Percentiles rank a stretch among this genome's conserved stretches.
These are phyloP conservation scores for Rosa lucieae DNA, from an alignment of 306 rosid genomes.

Conservation along the genomic window DNA sequence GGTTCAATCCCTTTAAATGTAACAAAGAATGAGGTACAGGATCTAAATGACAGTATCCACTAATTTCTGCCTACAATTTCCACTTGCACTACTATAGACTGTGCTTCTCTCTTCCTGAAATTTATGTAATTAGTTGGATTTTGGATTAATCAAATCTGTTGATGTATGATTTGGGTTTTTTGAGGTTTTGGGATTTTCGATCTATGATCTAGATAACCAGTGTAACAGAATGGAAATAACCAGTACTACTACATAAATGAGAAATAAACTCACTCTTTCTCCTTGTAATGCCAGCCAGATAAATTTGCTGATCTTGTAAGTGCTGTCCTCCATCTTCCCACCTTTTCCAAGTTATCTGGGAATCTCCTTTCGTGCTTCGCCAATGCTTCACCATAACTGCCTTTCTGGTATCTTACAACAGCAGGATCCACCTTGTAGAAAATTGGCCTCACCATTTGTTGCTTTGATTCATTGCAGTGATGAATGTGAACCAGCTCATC, in stretches of 20 bases:
- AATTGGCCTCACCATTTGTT: constrained; percentile 10
- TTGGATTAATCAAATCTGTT: too few species aligned
- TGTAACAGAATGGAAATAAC: too few species aligned
- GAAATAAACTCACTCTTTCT: neutral
- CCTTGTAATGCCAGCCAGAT: neutral
- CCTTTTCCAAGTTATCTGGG: neutral
- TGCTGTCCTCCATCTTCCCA: neutral
- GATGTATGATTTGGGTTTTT: too few species aligned
- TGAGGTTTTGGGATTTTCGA: too few species aligned
- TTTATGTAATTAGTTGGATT: too few species aligned
- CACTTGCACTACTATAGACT: neutral
- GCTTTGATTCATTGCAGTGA: neutral
- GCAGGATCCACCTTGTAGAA: constrained; percentile 6
- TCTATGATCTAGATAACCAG: neutral
- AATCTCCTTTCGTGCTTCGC: neutral
- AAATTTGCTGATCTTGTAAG: too few species aligned
- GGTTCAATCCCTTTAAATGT: too few species aligned
- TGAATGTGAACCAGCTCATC: neutral
- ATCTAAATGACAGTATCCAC: too few species aligned
- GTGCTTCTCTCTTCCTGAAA: too few species aligned
- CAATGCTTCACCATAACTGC: neutral
- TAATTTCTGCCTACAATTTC: too few species aligned
- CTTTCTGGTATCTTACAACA: neutral
- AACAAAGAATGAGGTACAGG: too few species aligned
- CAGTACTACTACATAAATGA: too few species aligned